phyloP scores from a whole-genome alignment of 352 stramenopile genomes.

The Elongisporangium anandrum region DNA sequence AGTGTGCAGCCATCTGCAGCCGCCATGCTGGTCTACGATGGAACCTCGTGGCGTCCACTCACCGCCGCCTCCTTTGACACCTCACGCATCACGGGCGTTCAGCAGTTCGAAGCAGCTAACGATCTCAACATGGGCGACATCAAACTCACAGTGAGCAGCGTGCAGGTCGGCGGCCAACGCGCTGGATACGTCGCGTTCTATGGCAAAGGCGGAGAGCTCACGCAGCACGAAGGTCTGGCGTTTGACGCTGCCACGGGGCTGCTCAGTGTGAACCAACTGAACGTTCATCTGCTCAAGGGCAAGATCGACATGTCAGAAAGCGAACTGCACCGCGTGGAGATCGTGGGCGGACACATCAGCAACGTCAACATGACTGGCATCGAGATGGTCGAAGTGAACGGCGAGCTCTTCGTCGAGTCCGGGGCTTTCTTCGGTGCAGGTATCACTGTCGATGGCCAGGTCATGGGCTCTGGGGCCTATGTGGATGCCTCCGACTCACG shows the following conservation, averaged over 20 bases:
- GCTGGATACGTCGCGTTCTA: constrained; percentile 62
- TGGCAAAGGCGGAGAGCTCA: constrained; percentile 61
- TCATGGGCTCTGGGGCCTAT: constrained; percentile 89
- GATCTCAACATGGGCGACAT: constrained; percentile 74
- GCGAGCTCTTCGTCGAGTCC: constrained; percentile 80
- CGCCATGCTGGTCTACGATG: constrained; percentile 73
- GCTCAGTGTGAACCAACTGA: constrained; percentile 38
- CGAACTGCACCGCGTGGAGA: constrained; percentile 60
- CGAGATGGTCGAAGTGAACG: constrained; percentile 63
- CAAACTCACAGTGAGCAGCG: constrained; percentile 55
- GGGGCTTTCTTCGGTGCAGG: constrained; percentile 80
- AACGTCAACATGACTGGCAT: constrained; percentile 74
- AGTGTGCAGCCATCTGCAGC: constrained; percentile 41
- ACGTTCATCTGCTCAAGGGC: constrained; percentile 42
- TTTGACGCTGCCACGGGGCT: constrained; percentile 50
- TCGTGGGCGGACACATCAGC: constrained; percentile 71
- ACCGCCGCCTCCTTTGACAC: constrained; percentile 65
- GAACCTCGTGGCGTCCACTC: constrained; percentile 48
- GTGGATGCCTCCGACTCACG: constrained; percentile 86
- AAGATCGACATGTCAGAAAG: constrained; percentile 81
- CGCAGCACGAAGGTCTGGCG: constrained; percentile 46
- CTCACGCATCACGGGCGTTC: constrained; percentile 50
- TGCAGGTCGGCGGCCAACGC: constrained; percentile 56
- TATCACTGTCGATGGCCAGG: constrained; percentile 83
- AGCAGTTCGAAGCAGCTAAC: constrained; percentile 52